phyloP scores from a whole-genome alignment of 1,284 basidiomycete genomes.

The Pisolithus thermaeus region DNA sequence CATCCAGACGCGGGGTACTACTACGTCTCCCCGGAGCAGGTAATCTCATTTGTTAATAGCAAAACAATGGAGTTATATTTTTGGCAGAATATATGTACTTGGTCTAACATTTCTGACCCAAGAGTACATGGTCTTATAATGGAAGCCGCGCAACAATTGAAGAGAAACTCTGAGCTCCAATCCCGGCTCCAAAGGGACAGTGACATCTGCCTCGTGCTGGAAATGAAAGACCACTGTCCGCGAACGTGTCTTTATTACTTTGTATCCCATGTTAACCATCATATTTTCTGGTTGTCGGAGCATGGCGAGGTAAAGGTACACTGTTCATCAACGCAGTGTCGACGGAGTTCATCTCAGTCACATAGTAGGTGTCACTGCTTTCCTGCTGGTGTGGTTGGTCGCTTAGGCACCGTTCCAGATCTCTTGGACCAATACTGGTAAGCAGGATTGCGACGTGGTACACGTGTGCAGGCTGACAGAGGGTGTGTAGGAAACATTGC shows the following conservation, averaged over 20 bases:
- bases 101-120: constrained; percentile 13
- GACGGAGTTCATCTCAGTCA: constrained; percentile 1
- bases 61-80: neutral
- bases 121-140: constrained; percentile 5
- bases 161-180: constrained; percentile 4
- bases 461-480: neutral
- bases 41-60: neutral
- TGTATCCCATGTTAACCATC: constrained; percentile 23
- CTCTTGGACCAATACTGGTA: constrained; percentile 27
- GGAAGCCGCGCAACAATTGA: constrained; percentile 10
- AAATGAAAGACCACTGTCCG: constrained; percentile 2
- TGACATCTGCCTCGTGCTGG: constrained; percentile 14
- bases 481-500: constrained; percentile 22
- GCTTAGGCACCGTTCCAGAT: constrained; percentile 15
- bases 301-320: constrained; percentile 13
- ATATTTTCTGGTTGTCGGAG: constrained; percentile 24
- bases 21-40: constrained; percentile 22
- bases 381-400: neutral
- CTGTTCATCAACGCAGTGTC: constrained; percentile 21
- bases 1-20: constrained; percentile 27
- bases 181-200: constrained; percentile 7
- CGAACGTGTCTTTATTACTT: constrained; percentile 19
- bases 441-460: neutral
- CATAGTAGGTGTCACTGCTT: constrained; percentile 19
- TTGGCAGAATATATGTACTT: constrained; percentile 15